phyloP scores from a whole-genome alignment of 148 eudicot species.

The Cornus kousa region DNA sequence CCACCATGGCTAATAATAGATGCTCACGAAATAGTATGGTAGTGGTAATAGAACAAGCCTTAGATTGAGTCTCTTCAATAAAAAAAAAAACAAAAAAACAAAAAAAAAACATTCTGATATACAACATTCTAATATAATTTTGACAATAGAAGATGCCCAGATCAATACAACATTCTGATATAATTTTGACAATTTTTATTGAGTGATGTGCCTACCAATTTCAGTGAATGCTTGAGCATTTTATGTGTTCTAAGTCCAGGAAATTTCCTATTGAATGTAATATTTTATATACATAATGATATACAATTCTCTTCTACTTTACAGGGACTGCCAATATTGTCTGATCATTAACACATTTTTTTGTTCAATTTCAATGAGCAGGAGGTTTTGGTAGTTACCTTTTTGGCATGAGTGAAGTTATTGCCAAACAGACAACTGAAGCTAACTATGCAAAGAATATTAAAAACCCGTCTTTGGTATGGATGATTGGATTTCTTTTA shows the following conservation, averaged over 20 bases:
- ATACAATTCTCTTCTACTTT: not conserved
- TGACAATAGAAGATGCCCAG: not conserved
- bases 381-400: slow-evolving; percentile 95
- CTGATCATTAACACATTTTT: not conserved
- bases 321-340: not conserved
- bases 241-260: not conserved
- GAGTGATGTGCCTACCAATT: not conserved
- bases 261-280: no score
- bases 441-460: slow-evolving; percentile 35
- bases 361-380: slow-evolving; percentile 24
- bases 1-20: no score
- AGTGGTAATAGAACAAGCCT: no score
- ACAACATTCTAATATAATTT: no score
- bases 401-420: slow-evolving; percentile 67
- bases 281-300: not conserved
- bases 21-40: no score
- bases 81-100: no score
- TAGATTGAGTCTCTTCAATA: no score
- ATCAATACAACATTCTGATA: no score
- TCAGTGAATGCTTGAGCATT: not conserved
- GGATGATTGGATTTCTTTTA: slow-evolving; percentile 87
- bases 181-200: not conserved
- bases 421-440: slow-evolving; percentile 57
- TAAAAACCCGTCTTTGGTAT: slow-evolving; percentile 54
- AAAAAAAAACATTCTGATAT: no score